Percentiles rank a stretch among this genome's conserved stretches.
Conservation (phyloP, 2,329 filamentous ascomycete species). For the Paraphaeosphaeria minitans region DNA sequence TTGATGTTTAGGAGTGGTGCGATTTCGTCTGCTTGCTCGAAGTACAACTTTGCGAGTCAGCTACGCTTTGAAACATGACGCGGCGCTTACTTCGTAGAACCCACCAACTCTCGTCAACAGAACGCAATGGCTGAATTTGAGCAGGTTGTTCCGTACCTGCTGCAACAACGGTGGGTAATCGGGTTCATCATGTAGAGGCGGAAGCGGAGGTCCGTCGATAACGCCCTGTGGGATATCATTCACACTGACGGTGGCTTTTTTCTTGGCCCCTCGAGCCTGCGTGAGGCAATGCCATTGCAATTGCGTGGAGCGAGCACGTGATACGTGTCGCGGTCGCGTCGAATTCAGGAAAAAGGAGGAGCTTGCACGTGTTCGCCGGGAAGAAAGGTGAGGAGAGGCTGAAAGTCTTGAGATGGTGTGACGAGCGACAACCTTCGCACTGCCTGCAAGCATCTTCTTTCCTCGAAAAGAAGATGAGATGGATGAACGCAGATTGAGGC, state of each 20-base stretch:
- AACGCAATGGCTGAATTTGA: conserved; percentile 87
- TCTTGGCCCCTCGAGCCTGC: conserved; percentile 49
- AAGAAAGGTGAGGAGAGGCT: not conserved
- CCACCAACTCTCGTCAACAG: conserved; percentile 89
- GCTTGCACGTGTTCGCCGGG: conserved; percentile 5
- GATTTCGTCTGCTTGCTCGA: conserved; percentile 90
- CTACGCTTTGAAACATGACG: conserved; percentile 6
- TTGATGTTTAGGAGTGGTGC: conserved; percentile 88
- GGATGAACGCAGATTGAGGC: not conserved
- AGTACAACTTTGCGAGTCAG: conserved; percentile 68
- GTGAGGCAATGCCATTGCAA: conserved; percentile 19
- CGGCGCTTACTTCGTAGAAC: conserved; percentile 76
- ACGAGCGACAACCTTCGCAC: conserved; percentile 17
- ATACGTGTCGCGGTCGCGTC: conserved; percentile 35
- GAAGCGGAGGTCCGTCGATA: conserved; percentile 51
- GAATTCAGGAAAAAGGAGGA: conserved; percentile 15
- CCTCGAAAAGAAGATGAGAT: not conserved
- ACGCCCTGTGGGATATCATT: conserved; percentile 62
- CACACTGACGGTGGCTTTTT: conserved; percentile 40
- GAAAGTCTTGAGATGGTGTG: not conserved
- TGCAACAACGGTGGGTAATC: conserved; percentile 86
- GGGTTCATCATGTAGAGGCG: conserved; percentile 54
- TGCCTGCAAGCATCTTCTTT: conserved; percentile 27
- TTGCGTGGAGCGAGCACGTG: conserved; percentile 30
- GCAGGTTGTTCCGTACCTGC: conserved; percentile 87